These are phyloP conservation scores for Colletotrichum sp. DNA, from an alignment of 2,329 filamentous ascomycete species.

Conservation along the genomic window DNA sequence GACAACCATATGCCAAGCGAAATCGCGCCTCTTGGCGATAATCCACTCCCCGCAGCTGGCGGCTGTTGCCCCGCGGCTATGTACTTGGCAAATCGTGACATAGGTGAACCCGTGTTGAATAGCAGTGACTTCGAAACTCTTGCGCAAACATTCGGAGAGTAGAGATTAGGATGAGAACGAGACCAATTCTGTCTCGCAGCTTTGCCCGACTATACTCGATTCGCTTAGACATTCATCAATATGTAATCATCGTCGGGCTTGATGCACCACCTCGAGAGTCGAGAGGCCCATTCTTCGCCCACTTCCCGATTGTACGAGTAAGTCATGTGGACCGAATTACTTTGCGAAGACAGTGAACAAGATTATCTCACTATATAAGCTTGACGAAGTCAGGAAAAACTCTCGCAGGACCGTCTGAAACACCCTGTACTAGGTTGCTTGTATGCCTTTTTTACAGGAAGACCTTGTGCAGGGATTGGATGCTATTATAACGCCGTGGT, in stretches of 20 bases:
- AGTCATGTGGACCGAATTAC: not conserved
- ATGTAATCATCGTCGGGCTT: not conserved
- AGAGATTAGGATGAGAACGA: not conserved
- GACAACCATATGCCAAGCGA: not conserved
- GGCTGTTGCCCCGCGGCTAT: not conserved
- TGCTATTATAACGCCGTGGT: not conserved
- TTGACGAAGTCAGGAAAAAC: not conserved
- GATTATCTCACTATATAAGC: not conserved
- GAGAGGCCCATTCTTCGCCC: not conserved
- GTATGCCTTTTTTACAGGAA: not conserved
- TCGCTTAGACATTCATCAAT: not conserved
- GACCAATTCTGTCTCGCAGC: fast-evolving
- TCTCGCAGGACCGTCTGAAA: not conserved
- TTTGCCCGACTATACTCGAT: not conserved
- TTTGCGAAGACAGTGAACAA: not conserved
- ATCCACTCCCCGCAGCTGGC: not conserved
- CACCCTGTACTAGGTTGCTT: not conserved
- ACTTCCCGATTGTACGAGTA: not conserved
- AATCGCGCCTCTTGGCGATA: not conserved
- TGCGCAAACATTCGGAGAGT: not conserved
- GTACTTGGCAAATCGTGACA: not conserved
- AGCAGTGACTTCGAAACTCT: not conserved
- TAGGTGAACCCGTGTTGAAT: not conserved
- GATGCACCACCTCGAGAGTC: not conserved
- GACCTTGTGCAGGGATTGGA: not conserved